Evolutionary conservation across 495 filamentous ascomycete genomes (phyloP).

Genomic region (Xylaria grammica): DNA sequence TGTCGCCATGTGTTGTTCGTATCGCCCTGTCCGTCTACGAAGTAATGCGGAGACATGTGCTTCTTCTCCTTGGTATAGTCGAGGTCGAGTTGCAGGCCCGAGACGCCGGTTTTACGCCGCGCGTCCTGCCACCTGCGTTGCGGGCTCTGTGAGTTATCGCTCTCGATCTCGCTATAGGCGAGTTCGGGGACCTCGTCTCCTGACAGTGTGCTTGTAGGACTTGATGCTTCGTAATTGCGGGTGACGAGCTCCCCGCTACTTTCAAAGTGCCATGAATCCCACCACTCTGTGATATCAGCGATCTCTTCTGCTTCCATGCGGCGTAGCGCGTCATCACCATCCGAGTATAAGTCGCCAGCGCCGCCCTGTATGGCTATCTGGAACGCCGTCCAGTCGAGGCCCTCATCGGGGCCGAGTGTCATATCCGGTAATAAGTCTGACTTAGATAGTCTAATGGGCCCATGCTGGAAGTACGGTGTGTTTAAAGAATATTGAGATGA

Average conservation of each 20-base stretch:
- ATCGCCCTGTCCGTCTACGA: background rate
- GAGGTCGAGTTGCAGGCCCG: constrained; percentile 26
- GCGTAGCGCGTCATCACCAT: constrained; percentile 47
- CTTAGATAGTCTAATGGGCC: constrained; percentile 52
- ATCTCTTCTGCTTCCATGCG: constrained; percentile 45
- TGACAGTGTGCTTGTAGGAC: constrained; percentile 37
- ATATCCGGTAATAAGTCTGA: constrained; percentile 43
- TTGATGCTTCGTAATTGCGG: constrained; percentile 29
- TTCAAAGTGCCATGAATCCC: constrained; percentile 45
- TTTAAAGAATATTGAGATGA: constrained; percentile 49
- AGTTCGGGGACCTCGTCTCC: constrained; percentile 34
- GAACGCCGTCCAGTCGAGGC: constrained; percentile 61
- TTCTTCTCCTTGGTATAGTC: constrained; percentile 25
- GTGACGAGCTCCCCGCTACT: constrained; percentile 41
- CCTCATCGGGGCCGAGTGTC: constrained; percentile 47
- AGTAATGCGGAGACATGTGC: constrained; percentile 18
- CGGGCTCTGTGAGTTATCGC: constrained; percentile 29
- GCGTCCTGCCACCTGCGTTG: constrained; percentile 30
- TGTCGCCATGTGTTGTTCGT: constrained; percentile 23
- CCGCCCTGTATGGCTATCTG: constrained; percentile 61
- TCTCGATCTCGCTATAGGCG: constrained; percentile 30
- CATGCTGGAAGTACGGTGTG: constrained; percentile 51
- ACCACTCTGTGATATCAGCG: constrained; percentile 53
- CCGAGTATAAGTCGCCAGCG: constrained; percentile 49
- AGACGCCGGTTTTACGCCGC: constrained; percentile 13